A percentile compares a stretch with the other conserved stretches of the same genome.
Evolutionary conservation across 2,329 filamentous ascomycete species (phyloP).

Genomic region (Triangularia setosa): DNA sequence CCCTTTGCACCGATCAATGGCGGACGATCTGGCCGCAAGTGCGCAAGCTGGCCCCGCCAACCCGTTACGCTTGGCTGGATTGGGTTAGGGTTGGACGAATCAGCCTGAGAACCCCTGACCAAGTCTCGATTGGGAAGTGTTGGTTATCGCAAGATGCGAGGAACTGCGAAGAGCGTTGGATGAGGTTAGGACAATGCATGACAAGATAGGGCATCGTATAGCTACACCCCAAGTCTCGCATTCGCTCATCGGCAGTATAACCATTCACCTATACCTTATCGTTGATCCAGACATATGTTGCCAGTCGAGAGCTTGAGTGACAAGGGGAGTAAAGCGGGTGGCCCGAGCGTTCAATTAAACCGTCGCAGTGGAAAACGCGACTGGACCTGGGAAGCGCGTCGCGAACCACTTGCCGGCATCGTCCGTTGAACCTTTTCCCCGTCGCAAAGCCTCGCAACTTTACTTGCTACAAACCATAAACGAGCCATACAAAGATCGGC

Average conservation of each 20-base stretch:
- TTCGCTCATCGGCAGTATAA: too few relatives aligned
- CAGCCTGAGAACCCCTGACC: not conserved
- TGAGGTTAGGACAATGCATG: not conserved
- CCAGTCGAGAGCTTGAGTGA: not conserved
- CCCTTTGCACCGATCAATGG: not conserved
- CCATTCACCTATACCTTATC: too few relatives aligned
- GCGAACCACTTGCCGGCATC: slow-evolving; percentile 7
- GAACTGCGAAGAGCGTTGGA: not conserved
- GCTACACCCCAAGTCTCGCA: too few relatives aligned
- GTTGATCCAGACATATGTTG: not conserved
- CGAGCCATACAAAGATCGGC: not conserved
- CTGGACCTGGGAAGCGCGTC: slow-evolving; percentile 8
- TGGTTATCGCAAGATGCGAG: not conserved
- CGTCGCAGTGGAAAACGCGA: slow-evolving; percentile 1
- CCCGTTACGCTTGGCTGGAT: not conserved
- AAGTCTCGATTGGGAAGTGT: not conserved
- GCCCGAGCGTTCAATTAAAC: slow-evolving; percentile 22
- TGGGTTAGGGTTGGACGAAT: not conserved
- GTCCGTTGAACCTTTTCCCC: slow-evolving; percentile 1
- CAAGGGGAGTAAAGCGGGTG: not conserved
- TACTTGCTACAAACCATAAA: not conserved
- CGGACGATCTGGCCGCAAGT: not conserved
- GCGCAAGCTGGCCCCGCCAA: not conserved
- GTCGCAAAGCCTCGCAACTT: not conserved
- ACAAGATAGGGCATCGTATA: not conserved